phyloP scores from a whole-genome alignment of 164 flowering plant genomes.

The grape (Vitis vinifera) region ASM3070453v1 NC_081815.1:16464001-16464500 shows the following conservation, averaged over 20 bases:
- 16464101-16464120: constrained; percentile 32
- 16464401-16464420: constrained; percentile 44
- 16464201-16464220: constrained; percentile 35
- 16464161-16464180: constrained; percentile 58
- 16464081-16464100: constrained; percentile 29
- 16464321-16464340: constrained; percentile 38
- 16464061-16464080: constrained; percentile 40
- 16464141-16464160: constrained; percentile 49
- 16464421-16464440: constrained; percentile 41
- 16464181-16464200: constrained; percentile 34
- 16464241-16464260: constrained; percentile 69
- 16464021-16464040: constrained; percentile 35
- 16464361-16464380: constrained; percentile 38
- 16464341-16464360: constrained; percentile 31
- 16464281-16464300: constrained; percentile 58
- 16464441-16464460: constrained; percentile 45
- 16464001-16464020: constrained; percentile 13
- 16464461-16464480: constrained; percentile 61
- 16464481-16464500: constrained; percentile 46
- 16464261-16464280: constrained; percentile 47
- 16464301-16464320: constrained; percentile 35
- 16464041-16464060: constrained; percentile 40
- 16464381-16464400: constrained; percentile 42
- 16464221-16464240: constrained; percentile 34
- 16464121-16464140: constrained; percentile 54